phyloP scores from a whole-genome alignment of 2,329 filamentous ascomycete genomes.

The Exophiala oligosperma region DNA sequence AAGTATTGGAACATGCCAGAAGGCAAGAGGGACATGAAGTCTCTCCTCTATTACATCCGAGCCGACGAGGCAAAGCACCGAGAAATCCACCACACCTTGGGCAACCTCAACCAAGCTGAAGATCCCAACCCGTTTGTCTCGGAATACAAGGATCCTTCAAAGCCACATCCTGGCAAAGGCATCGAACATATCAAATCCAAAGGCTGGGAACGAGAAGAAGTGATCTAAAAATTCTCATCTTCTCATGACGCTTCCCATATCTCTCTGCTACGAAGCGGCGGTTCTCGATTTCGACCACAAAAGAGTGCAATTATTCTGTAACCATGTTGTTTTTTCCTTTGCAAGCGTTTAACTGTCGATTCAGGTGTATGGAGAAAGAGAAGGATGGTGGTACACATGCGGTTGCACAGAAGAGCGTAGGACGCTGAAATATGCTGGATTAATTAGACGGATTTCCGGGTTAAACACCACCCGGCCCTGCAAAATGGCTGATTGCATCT shows the following conservation, averaged over 20 bases:
- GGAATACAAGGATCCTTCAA: slow-evolving; percentile 69
- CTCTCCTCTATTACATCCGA: slow-evolving; percentile 83
- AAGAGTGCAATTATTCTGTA: no score
- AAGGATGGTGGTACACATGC: no score
- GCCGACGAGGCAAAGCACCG: slow-evolving; percentile 88
- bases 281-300: no score
- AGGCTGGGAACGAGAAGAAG: slow-evolving; percentile 83
- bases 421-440: no score
- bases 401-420: no score
- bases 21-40: slow-evolving; percentile 75
- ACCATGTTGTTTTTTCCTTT: no score
- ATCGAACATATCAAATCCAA: slow-evolving; percentile 63
- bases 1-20: slow-evolving; percentile 95
- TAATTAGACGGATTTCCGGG: not conserved
- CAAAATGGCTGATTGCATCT: not conserved
- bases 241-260: not conserved
- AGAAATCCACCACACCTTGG: slow-evolving; percentile 93
- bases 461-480: not conserved
- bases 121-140: slow-evolving; percentile 93
- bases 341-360: no score
- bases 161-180: slow-evolving; percentile 69
- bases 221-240: slow-evolving; percentile 50
- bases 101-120: slow-evolving; percentile 78
- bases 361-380: no score
- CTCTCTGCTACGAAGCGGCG: no score